These are phyloP conservation scores for Plenodomus lindquistii DNA, from an alignment of 2,329 filamentous ascomycete species.

Conservation along the genomic window DNA sequence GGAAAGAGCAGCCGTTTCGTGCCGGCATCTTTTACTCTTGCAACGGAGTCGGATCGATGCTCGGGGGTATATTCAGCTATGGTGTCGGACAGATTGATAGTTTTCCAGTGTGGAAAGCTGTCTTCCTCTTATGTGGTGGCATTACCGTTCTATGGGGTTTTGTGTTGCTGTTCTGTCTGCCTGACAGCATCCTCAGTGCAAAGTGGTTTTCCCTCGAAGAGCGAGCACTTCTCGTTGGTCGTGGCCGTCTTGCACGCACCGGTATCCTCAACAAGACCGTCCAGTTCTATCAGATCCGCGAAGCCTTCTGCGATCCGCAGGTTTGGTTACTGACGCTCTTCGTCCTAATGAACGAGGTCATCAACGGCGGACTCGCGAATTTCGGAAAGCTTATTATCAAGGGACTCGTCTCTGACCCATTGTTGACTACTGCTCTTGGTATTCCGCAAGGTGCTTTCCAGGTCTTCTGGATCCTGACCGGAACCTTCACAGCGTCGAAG, in stretches of 20 bases:
- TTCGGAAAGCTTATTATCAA: conserved; percentile 62
- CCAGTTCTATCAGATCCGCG: conserved; percentile 54
- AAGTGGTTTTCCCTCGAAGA: conserved; percentile 50
- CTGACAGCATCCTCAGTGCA: conserved; percentile 48
- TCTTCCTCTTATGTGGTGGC: conserved; percentile 52
- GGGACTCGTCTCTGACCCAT: conserved; percentile 48
- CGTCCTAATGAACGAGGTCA: conserved; percentile 56
- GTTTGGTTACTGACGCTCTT: conserved; percentile 53
- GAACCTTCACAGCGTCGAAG: conserved; percentile 57
- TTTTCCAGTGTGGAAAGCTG: conserved; percentile 51
- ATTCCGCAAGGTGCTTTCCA: conserved; percentile 61
- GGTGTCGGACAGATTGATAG: conserved; percentile 48
- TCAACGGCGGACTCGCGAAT: conserved; percentile 59
- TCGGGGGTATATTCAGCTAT: conserved; percentile 42
- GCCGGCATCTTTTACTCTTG: conserved; percentile 30
- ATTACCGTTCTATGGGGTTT: conserved; percentile 52
- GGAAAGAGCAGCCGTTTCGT: conserved; percentile 20
- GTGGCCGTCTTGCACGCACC: conserved; percentile 45
- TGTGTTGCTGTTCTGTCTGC: conserved; percentile 46
- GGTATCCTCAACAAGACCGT: conserved; percentile 53
- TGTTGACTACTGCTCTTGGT: conserved; percentile 56
- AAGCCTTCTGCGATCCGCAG: conserved; percentile 52
- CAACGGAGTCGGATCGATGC: conserved; percentile 21
- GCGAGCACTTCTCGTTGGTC: conserved; percentile 49
- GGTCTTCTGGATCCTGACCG: conserved; percentile 57